phyloP scores from a whole-genome alignment of 352 stramenopile species.

The Thalassiosira mediterranea region DNA sequence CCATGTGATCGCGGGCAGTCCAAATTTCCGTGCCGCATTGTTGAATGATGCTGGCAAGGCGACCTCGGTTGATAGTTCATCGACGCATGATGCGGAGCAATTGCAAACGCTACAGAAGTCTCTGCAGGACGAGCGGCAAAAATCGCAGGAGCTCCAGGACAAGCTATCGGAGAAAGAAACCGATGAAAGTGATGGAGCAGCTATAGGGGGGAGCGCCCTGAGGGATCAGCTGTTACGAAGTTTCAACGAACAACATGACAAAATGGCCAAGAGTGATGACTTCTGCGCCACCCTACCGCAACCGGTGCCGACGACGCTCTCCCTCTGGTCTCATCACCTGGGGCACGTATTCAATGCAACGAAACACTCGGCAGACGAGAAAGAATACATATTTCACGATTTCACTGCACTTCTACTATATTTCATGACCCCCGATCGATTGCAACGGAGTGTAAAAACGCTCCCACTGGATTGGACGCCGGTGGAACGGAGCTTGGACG shows the following conservation, averaged over 20 bases:
- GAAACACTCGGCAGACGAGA: conserved; percentile 18
- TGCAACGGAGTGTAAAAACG: conserved; percentile 47
- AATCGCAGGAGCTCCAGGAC: neutral
- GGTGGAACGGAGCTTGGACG: conserved; percentile 30
- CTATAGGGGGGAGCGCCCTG: neutral
- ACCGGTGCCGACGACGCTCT: conserved; percentile 43
- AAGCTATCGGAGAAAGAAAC: conserved; percentile 1
- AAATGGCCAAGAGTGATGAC: conserved; percentile 9
- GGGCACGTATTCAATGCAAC: conserved; percentile 37
- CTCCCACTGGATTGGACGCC: conserved; percentile 50
- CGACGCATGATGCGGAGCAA: neutral
- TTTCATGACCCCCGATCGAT: conserved; percentile 41
- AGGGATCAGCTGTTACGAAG: neutral
- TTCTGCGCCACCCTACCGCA: conserved; percentile 36
- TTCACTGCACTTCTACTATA: conserved; percentile 35
- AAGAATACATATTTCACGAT: conserved; percentile 31
- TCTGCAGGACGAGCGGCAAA: conserved; percentile 7
- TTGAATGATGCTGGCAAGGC: neutral
- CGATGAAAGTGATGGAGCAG: neutral
- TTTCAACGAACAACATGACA: conserved; percentile 15
- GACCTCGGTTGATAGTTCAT: neutral
- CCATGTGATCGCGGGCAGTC: conserved; percentile 13
- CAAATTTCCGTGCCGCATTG: neutral
- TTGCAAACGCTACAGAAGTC: neutral
- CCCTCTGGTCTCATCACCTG: conserved; percentile 36